Conservation (phyloP, 2,329 filamentous ascomycete species). For the Metarhizium rileyi region DNA sequence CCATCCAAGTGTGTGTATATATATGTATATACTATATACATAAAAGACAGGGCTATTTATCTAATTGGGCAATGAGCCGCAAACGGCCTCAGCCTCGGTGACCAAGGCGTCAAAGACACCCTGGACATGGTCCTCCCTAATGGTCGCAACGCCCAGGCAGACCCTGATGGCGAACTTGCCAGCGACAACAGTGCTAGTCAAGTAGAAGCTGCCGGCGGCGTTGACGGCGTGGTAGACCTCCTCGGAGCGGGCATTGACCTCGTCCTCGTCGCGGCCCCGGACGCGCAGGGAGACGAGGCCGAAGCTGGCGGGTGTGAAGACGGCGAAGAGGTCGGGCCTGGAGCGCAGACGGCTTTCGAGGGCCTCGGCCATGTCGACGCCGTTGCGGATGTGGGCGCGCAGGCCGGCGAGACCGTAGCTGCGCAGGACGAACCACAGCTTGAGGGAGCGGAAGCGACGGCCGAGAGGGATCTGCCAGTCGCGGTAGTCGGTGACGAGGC, state of each 20-base stretch:
- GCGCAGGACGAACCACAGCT: slow-evolving; percentile 91
- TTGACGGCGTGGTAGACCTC: slow-evolving; percentile 69
- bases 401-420: slow-evolving; percentile 72
- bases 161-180: slow-evolving; percentile 72
- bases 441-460: slow-evolving; percentile 75
- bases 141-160: slow-evolving; percentile 58
- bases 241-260: slow-evolving; percentile 60
- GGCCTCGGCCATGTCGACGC: slow-evolving; percentile 57
- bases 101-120: slow-evolving; percentile 68
- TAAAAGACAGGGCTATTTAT: background rate
- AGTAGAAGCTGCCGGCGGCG: slow-evolving; percentile 63
- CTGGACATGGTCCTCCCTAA: slow-evolving; percentile 63
- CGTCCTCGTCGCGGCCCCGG: slow-evolving; percentile 31
- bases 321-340: slow-evolving; percentile 61
- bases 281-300: slow-evolving; percentile 70
- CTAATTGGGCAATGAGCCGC: background rate
- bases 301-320: slow-evolving; percentile 67
- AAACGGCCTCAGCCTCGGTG: slow-evolving; percentile 47
- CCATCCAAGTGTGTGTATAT: too few relatives aligned
- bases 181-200: slow-evolving; percentile 67
- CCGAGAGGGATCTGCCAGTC: slow-evolving; percentile 97
- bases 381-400: slow-evolving; percentile 60
- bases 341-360: slow-evolving; percentile 53
- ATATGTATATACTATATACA: too few relatives aligned
- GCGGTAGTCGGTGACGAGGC: slow-evolving; percentile 85